phyloP scores from a whole-genome alignment of 1,284 basidiomycete species.

The Coniferiporia weirii region DNA sequence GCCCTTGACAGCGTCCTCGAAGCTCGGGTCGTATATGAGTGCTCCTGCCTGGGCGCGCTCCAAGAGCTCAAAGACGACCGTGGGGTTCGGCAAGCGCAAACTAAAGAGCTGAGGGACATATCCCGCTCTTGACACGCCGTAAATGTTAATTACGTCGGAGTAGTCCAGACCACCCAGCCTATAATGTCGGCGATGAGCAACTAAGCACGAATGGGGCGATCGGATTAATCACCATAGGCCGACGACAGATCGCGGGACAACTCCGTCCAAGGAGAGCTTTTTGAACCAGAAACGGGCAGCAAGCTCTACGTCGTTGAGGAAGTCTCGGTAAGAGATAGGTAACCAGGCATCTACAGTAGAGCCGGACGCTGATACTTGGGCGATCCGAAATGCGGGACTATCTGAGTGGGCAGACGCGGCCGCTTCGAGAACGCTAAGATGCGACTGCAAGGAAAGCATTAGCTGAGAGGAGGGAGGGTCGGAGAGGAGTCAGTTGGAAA shows the following conservation, averaged over 20 bases:
- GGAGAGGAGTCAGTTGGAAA: neutral
- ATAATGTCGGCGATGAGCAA: constrained; percentile 10
- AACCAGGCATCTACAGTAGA: constrained; percentile 39
- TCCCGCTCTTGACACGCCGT: constrained; percentile 64
- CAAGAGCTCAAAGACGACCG: constrained; percentile 60
- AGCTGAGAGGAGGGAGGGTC: constrained; percentile 6
- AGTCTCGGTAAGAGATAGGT: constrained; percentile 47
- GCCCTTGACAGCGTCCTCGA: constrained; percentile 29
- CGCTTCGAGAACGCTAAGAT: constrained; percentile 46
- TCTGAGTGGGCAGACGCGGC: constrained; percentile 40
- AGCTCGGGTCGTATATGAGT: constrained; percentile 54
- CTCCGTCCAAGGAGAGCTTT: constrained; percentile 36
- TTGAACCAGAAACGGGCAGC: constrained; percentile 52
- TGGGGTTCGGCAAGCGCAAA: constrained; percentile 61
- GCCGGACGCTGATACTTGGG: constrained; percentile 32
- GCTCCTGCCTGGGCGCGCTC: constrained; percentile 50
- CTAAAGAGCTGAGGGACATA: constrained; percentile 71
- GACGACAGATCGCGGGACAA: constrained; percentile 51
- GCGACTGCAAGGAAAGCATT: constrained; percentile 35
- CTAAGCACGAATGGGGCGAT: constrained; percentile 1
- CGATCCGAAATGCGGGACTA: constrained; percentile 46
- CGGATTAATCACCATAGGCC: constrained; percentile 55
- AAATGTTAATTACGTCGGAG: constrained; percentile 62
- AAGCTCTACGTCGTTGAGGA: constrained; percentile 48
- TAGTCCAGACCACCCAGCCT: constrained; percentile 69